Evolutionary conservation across 2,329 filamentous ascomycete species (phyloP), one percentile per base, ranked within the genome.

Genomic region (Penicillium palitans): DNA sequence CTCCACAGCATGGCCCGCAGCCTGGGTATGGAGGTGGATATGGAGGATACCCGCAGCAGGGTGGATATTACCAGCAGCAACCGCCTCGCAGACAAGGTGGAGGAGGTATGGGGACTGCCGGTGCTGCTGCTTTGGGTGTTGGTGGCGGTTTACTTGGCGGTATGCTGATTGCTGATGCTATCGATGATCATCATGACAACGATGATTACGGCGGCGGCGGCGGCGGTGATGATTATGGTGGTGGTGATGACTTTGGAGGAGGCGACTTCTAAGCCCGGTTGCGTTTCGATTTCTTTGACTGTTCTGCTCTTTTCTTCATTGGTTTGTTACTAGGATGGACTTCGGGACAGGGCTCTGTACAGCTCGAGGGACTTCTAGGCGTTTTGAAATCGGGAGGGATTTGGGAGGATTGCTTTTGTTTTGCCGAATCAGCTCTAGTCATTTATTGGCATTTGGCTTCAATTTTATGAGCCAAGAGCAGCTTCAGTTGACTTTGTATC

Each of bases 101-200:
- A 25, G 78, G 79, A 31, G 78, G 80, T 5, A 79, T 93, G 77
- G 90, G 90, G n/a, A 81, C 84, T 59, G 85, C 82, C 12, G 91
- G 90, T 48, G 91, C 87, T 52, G 86, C 88, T 9, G 90, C 90
- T 24, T 78, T 96, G 44, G 92, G 92, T 78, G 74, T 90, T 4
- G 92, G 91, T 65, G 92, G 89, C 62, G 92, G 92, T 74, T 70
- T 96, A 71, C 68, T 96, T 1, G 93, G 91, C 66, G 92, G 92
- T 55, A 84, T 86, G 61, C 61, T 96, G 68, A 75, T 96, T 33
- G 87, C 82, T 2, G 81, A 89, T 69, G 87, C 87, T 64, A 76
- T 88, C 51, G 54, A 67, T 24, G 79, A 76, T 64, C 62, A 69
- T 60, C 62, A 64, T 56, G 66, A 58, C 46, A 45, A 48, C 19